Evolutionary conservation across 1,284 basidiomycete species (phyloP), one percentile per base, ranked within the genome.

Genomic region (Rhodofomes roseus): DNA sequence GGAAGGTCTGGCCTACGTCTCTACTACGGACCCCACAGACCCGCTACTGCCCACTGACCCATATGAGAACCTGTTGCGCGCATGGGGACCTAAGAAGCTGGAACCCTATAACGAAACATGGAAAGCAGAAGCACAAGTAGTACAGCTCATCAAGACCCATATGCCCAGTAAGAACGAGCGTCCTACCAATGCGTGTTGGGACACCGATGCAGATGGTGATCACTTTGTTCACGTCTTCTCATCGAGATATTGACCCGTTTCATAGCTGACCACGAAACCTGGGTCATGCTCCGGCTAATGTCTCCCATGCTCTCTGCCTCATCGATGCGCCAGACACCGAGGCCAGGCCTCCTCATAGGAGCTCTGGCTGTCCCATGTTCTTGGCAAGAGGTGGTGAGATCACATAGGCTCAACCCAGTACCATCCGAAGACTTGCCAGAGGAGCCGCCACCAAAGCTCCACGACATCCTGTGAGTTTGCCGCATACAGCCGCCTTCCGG

Each of bases 11-110:
- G 65, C 68, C 39, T 65, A 67, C 50, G 73, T 85, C 9, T 79
- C 85, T 2, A 69, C 76, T 44, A 71, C 73, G 37, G 84, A 87
- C 60, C 76, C 80, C 2, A 78, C 75, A 31, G 79, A 80, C 4
- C 74, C 87, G 18, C 69, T 73, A 23, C 73, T 82, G 14, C 81
- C 79, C 11, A 67, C 72, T 25, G 85, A 86, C 44, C 84, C 82
- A 11, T 80, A 81, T 46, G 76, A 80, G 1, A 63, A 65, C 8
- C 73, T 85, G 20, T 70, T 67, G 54, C 68, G 61, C 14, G 36
- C 22, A n/a, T 65, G 60, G 62, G 31, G 29, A 18, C 60, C 81
- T 18, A 57, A 71, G 52, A 58, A 71, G 14, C 62, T 79, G 20
- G 58, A 70, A 14, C 65, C 73, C 11, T 81, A 78, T 56, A 77